Base-by-base conservation (phyloP, 352 stramenopile species). In the Phytophthora tubulina region DNA sequence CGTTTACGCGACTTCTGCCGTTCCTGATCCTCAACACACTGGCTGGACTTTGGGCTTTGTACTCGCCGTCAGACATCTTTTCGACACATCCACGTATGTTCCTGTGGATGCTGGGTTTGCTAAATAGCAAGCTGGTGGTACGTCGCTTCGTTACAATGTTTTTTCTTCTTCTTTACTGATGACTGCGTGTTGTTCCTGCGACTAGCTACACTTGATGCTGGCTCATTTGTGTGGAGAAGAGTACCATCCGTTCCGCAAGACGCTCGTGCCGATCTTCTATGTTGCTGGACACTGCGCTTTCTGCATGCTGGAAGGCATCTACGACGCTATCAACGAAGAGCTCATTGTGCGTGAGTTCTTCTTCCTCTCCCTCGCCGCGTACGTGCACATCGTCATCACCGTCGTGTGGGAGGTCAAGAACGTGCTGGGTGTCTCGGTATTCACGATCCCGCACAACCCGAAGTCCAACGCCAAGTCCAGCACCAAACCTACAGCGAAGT, bases 221-320 rank as follows among this genome's bases (percentile, higher is more conserved):
- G 89, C 89, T 53, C 89, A 96, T 55, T 67, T 96, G 69, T 95
- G 88, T 17, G 88, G 87, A 6, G 89, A 96, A 65, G 89, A 96
- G 70, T 96, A 95, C 63, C 89, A 95, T 57, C 89, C 89, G 58
- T 96, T 95, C 76, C 89, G 89, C 57, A 96, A 96, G 76, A 96
- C 89, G 59, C 87, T 96, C 14, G 89, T 95, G 57, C 89, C 89
- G n/a, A 91, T 96, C 59, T 94, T 96, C 64, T 96, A 94, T 75
- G 88, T 96, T 21, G 89, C 89, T 14, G 89, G 80, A 30, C 89
- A 96, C 67, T 92, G 83, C 69, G 78, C 81, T 41, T 96, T 95
- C 72, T 87, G 86, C 57, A 91, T 94, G 82, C 50, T 93, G 55
- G 83, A 96, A 69, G 88, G 86, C 38, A 89, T 94, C 46, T 93